Conservation (phyloP, 1,139 yeast genomes). For the Yamadazyma oceani region DNA sequence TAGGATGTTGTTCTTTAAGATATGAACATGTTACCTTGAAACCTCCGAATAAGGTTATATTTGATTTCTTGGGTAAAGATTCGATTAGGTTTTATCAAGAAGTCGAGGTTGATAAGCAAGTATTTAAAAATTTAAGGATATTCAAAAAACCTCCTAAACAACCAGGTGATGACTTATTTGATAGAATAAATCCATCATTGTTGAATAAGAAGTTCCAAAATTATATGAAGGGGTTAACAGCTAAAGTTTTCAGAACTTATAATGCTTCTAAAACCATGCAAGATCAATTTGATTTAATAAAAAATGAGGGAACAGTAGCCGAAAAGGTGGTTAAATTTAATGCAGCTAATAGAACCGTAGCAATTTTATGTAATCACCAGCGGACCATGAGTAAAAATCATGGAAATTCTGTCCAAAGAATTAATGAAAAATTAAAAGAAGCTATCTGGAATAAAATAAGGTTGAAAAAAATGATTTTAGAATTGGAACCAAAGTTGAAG, state of each 20-base stretch:
- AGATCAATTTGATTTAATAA: slow-evolving; percentile 81
- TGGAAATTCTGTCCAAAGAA: slow-evolving; percentile 75
- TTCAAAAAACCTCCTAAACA: slow-evolving; percentile 86
- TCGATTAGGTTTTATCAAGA: slow-evolving; percentile 91
- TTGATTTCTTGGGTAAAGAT: slow-evolving; percentile 95
- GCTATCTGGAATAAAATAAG: slow-evolving; percentile 82
- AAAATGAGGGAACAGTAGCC: slow-evolving; percentile 80
- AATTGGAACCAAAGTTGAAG: slow-evolving; percentile 55
- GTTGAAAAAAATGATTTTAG: slow-evolving; percentile 66
- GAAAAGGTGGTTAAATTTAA: slow-evolving; percentile 87
- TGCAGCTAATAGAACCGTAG: slow-evolving; percentile 95
- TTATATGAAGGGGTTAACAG: slow-evolving; percentile 92
- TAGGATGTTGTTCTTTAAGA: slow-evolving; percentile 93
- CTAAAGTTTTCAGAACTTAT: slow-evolving; percentile 96
- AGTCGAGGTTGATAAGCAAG: slow-evolving; percentile 86
- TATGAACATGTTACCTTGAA: slow-evolving; percentile 83
- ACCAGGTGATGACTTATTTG: slow-evolving; percentile 92
- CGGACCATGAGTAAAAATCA: slow-evolving; percentile 87
- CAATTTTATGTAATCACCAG: slow-evolving; percentile 96
- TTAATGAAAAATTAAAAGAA: slow-evolving; percentile 74
- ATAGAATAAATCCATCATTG: slow-evolving; percentile 79
- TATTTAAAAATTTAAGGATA: slow-evolving; percentile 80
- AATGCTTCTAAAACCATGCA: slow-evolving; percentile 98
- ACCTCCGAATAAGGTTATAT: slow-evolving; percentile 86
- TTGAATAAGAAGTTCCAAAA: slow-evolving; percentile 84